Evolutionary conservation across 441 rosid genomes (phyloP).

Genomic region (Eruca vesicaria): DNA sequence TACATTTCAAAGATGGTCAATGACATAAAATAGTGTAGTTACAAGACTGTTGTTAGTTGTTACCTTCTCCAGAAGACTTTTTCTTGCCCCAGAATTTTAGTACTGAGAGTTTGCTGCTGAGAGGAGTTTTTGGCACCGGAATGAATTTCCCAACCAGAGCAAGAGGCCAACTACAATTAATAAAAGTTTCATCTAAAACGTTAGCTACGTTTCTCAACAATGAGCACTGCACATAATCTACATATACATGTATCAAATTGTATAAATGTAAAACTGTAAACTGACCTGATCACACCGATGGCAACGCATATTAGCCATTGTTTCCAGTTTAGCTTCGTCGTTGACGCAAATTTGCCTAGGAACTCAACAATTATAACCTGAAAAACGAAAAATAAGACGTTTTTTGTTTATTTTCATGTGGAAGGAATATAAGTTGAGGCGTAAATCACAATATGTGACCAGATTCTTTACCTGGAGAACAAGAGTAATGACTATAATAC

Average conservation of each 20-base stretch:
- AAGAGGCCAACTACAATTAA: slow-evolving; percentile 77
- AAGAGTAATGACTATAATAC: slow-evolving; percentile 61
- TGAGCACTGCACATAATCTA: neutral
- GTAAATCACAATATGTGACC: neutral
- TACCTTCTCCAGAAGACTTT: slow-evolving; percentile 33
- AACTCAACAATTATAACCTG: slow-evolving; percentile 79
- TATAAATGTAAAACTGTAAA: neutral
- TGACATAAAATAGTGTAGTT: neutral
- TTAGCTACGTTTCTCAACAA: slow-evolving; percentile 4
- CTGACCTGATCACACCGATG: slow-evolving; percentile 66
- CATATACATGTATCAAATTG: neutral
- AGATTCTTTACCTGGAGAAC: slow-evolving; percentile 68
- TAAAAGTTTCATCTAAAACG: neutral
- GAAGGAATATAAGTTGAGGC: neutral
- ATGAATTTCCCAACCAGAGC: slow-evolving; percentile 70
- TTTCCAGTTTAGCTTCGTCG: slow-evolving; percentile 70
- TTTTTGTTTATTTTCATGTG: neutral
- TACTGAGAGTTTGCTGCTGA: slow-evolving; percentile 28
- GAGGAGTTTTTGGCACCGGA: slow-evolving; percentile 67
- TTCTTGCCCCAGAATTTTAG: slow-evolving; percentile 35
- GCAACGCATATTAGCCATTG: slow-evolving; percentile 66
- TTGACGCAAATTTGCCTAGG: slow-evolving; percentile 76
- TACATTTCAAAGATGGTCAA: neutral
- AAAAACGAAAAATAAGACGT: neutral
- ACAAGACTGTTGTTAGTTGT: neutral